These are phyloP conservation scores for Colletotrichum lentis DNA, from an alignment of 2,329 filamentous ascomycete species.

Conservation along the genomic window DNA sequence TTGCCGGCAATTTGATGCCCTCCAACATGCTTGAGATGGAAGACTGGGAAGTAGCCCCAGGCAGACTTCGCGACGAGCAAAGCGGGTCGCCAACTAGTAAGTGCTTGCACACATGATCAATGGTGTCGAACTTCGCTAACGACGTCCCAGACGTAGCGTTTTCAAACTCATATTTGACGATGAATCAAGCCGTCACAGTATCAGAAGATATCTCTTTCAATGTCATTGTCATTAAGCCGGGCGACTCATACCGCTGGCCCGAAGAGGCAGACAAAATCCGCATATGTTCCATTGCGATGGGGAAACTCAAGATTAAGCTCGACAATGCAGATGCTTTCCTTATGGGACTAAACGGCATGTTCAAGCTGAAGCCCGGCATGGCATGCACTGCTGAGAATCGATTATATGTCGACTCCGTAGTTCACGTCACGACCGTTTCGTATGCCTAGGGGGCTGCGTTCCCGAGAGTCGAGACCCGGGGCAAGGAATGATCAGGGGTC, in stretches of 20 bases:
- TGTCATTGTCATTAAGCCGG: slow-evolving; percentile 52
- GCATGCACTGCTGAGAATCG: slow-evolving; percentile 53
- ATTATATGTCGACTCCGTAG: slow-evolving; percentile 54
- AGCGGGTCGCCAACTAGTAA: slow-evolving; percentile 47
- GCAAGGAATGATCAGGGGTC: neutral
- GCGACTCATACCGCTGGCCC: slow-evolving; percentile 46
- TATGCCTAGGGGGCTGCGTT: neutral
- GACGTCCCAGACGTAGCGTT: slow-evolving; percentile 51
- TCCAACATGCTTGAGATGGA: slow-evolving; percentile 48
- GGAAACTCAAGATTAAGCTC: slow-evolving; percentile 53
- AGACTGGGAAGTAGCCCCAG: slow-evolving; percentile 57
- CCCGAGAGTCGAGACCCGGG: neutral
- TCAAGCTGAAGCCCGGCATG: slow-evolving; percentile 52
- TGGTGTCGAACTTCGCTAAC: neutral
- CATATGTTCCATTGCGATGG: slow-evolving; percentile 51
- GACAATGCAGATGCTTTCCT: slow-evolving; percentile 48
- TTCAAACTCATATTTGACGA: slow-evolving; percentile 53
- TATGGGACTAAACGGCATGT: slow-evolving; percentile 56
- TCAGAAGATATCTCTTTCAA: slow-evolving; percentile 52
- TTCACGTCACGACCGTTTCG: slow-evolving; percentile 52
- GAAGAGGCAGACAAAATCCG: slow-evolving; percentile 46
- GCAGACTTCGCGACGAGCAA: slow-evolving; percentile 47
- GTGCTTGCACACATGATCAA: slow-evolving; percentile 33
- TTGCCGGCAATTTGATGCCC: neutral
- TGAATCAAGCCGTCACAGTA: slow-evolving; percentile 48